Conservation (phyloP, 441 rosid genomes). For the Brassica balearica region DNA sequence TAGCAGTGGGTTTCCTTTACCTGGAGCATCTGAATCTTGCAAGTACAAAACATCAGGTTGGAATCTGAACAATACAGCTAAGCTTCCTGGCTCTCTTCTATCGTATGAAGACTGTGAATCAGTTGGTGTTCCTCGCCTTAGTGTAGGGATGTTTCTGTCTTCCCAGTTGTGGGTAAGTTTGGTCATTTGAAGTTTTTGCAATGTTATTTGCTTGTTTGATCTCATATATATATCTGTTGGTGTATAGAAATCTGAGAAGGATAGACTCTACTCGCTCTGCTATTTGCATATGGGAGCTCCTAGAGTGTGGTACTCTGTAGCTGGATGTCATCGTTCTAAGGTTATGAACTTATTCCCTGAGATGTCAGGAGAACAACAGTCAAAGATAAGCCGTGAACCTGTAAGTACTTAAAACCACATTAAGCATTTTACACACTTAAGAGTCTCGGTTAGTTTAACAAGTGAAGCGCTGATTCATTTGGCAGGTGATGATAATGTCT, state of each 20-base stretch:
- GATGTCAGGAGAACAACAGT: constrained; percentile 35
- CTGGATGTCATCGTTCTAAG: constrained; percentile 49
- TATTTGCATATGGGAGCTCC: constrained; percentile 74
- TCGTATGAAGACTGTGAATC: constrained; percentile 54
- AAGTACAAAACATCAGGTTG: constrained; percentile 61
- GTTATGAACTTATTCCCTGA: constrained; percentile 49
- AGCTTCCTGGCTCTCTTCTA: constrained; percentile 72
- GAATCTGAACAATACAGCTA: constrained; percentile 72
- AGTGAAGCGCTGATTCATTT: too few relatives aligned
- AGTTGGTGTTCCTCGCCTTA: constrained; percentile 58
- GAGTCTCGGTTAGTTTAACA: too few relatives aligned
- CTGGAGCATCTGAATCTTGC: constrained; percentile 37
- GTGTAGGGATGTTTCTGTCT: constrained; percentile 74
- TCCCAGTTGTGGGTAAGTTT: constrained; percentile 72
- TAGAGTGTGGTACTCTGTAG: constrained; percentile 66
- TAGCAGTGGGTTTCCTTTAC: constrained; percentile 73
- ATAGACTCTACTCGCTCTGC: constrained; percentile 60
- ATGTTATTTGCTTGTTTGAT: constrained; percentile 15
- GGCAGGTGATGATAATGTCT: constrained; percentile 60
- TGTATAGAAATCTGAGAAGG: constrained; percentile 70
- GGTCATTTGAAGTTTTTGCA: neutral
- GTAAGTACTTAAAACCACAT: constrained; percentile 47
- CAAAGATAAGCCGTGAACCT: constrained; percentile 40
- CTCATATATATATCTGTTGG: constrained; percentile 34
- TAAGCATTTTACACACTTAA: too few relatives aligned